Percentiles rank a stretch among this genome's conserved stretches.
These are phyloP conservation scores for Fusarium beomiforme DNA, from an alignment of 2,329 filamentous ascomycete genomes.

Conservation along the genomic window DNA sequence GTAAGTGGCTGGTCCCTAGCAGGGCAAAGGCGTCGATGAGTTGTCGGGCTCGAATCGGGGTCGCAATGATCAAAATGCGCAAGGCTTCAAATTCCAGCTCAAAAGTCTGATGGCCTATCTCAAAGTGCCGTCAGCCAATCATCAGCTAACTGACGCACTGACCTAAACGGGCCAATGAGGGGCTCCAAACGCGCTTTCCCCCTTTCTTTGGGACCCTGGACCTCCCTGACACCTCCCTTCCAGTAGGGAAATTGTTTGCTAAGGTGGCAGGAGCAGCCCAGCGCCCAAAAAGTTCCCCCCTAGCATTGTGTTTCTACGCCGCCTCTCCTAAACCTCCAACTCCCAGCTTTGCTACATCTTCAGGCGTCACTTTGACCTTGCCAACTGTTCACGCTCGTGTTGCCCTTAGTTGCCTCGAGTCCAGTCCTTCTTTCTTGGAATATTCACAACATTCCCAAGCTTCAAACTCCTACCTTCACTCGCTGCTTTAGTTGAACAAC, in stretches of 20 bases:
- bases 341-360: slow-evolving; percentile 41
- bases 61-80: slow-evolving; percentile 37
- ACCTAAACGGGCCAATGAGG: slow-evolving; percentile 43
- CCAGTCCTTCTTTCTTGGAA: slow-evolving; percentile 44
- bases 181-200: slow-evolving; percentile 52
- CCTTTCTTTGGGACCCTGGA: slow-evolving; percentile 54
- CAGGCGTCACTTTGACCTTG: slow-evolving; percentile 40
- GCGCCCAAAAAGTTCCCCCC: slow-evolving; percentile 54
- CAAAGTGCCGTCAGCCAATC: slow-evolving; percentile 46
- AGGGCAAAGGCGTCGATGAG: slow-evolving; percentile 16
- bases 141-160: slow-evolving; percentile 45
- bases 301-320: slow-evolving; percentile 43
- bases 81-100: slow-evolving; percentile 39
- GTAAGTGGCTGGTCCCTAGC: neutral
- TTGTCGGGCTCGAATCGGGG: slow-evolving; percentile 25
- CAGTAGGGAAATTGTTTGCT: slow-evolving; percentile 60
- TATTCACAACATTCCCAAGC: slow-evolving; percentile 38
- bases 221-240: slow-evolving; percentile 47
- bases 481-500: slow-evolving; percentile 45
- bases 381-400: slow-evolving; percentile 36
- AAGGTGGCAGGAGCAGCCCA: slow-evolving; percentile 52
- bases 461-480: slow-evolving; percentile 44
- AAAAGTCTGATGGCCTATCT: slow-evolving; percentile 48
- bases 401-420: slow-evolving; percentile 28
- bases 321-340: slow-evolving; percentile 44